Percentiles rank a stretch among this genome's conserved stretches.
Evolutionary conservation across 768 basidiomycete genomes (phyloP).

Genomic region (Macrolepiota fuliginosa): DNA sequence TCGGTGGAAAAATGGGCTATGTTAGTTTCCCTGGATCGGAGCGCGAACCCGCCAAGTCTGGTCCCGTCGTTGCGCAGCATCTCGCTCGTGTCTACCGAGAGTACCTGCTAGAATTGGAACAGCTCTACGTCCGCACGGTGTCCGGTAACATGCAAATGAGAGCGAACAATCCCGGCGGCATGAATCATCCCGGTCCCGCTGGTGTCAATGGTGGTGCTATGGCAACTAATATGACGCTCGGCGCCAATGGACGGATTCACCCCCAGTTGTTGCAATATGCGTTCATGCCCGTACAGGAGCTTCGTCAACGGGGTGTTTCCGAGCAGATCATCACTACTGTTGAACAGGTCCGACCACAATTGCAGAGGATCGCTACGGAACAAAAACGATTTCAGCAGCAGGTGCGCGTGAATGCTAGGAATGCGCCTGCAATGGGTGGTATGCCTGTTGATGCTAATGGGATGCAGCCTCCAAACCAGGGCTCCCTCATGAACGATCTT

Average conservation of each 20-base stretch:
- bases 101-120: conserved; percentile 56
- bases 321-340: conserved; percentile 54
- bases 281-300: conserved; percentile 42
- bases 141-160: conserved; percentile 19
- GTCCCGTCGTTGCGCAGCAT: conserved; percentile 59
- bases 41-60: conserved; percentile 57
- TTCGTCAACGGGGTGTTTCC: conserved; percentile 48
- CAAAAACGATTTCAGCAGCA: conserved; percentile 33
- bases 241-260: not conserved
- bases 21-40: conserved; percentile 62
- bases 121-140: conserved; percentile 44
- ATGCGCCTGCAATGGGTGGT: conserved; percentile 13
- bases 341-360: conserved; percentile 48
- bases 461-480: conserved; percentile 9
- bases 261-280: conserved; percentile 37
- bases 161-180: not conserved
- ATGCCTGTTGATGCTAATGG: conserved; percentile 13
- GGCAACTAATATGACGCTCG: not conserved
- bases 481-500: conserved; percentile 10
- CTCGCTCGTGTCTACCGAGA: conserved; percentile 60
- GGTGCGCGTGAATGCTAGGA: conserved; percentile 21
- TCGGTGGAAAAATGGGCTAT: conserved; percentile 67
- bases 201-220: not conserved
- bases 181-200: not conserved
- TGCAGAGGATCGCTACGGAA: conserved; percentile 40